These are phyloP conservation scores for Elongisporangium undulatum DNA, from an alignment of 352 stramenopile species.

Conservation along the genomic window DNA sequence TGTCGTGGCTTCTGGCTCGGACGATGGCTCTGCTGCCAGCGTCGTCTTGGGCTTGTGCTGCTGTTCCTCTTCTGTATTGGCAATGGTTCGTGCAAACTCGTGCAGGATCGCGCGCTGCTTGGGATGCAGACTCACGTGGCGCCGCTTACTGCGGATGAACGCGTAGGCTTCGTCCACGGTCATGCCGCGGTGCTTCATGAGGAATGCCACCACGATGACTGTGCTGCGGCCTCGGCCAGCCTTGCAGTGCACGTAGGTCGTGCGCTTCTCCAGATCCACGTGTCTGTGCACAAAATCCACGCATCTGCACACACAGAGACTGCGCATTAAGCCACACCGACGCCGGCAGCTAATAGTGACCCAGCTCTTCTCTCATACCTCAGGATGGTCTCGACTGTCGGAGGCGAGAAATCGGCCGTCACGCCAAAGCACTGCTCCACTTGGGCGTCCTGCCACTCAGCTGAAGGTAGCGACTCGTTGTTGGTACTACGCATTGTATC, in stretches of 20 bases:
- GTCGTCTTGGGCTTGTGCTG: neutral
- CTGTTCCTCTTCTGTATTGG: conserved; percentile 2
- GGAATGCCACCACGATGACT: conserved; percentile 66
- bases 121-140: conserved; percentile 59
- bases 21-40: conserved; percentile 6
- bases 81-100: conserved; percentile 18
- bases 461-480: too few relatives aligned
- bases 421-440: conserved; percentile 60
- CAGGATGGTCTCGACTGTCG: conserved; percentile 57
- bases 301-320: conserved; percentile 22
- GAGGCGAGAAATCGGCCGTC: conserved; percentile 64
- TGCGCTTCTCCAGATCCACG: conserved; percentile 37
- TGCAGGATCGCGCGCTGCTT: conserved; percentile 51
- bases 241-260: conserved; percentile 82
- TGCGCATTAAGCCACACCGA: neutral
- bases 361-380: conserved; percentile 10
- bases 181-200: conserved; percentile 57
- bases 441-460: conserved; percentile 40
- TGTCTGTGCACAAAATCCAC: conserved; percentile 62
- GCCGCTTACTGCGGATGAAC: conserved; percentile 46
- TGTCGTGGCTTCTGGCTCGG: neutral
- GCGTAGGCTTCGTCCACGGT: conserved; percentile 48
- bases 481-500: too few relatives aligned
- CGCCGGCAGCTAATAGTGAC: neutral
- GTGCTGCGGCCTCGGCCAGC: conserved; percentile 70